Evolutionary conservation across 768 basidiomycete species (phyloP).

Genomic region (Suillus subalutaceus): DNA sequence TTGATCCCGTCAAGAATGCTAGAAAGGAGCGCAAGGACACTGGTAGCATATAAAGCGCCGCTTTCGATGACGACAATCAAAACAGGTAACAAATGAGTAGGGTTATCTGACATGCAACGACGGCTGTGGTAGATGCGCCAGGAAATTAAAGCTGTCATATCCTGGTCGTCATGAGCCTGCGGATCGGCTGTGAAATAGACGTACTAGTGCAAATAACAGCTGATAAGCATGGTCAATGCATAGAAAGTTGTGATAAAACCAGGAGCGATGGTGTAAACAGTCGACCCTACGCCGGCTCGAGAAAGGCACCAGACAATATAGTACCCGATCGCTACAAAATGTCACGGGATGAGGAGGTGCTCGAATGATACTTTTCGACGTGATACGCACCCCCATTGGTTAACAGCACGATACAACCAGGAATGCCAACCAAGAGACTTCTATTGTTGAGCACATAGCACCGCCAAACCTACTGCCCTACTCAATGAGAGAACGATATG

Average conservation of each 20-base stretch:
- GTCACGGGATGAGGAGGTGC: background rate
- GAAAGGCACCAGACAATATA: constrained; percentile 3
- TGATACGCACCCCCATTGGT: background rate
- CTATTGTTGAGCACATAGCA: background rate
- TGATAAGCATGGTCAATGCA: background rate
- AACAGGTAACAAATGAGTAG: background rate
- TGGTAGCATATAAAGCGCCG: background rate
- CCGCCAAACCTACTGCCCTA: background rate
- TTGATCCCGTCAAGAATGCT: background rate
- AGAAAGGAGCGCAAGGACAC: constrained; percentile 2
- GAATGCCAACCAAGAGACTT: background rate
- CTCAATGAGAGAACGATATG: background rate
- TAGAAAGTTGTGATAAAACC: background rate
- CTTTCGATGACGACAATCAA: background rate
- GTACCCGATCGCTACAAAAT: background rate
- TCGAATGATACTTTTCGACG: background rate
- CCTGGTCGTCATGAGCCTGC: background rate
- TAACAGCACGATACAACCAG: background rate
- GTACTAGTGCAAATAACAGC: background rate
- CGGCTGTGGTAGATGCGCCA: background rate
- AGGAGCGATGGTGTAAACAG: background rate
- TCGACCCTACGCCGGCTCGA: background rate
- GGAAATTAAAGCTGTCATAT: background rate
- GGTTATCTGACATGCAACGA: background rate
- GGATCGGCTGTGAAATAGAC: background rate